phyloP scores from a whole-genome alignment of 768 basidiomycete species.

The Inosperma sp. region DNA sequence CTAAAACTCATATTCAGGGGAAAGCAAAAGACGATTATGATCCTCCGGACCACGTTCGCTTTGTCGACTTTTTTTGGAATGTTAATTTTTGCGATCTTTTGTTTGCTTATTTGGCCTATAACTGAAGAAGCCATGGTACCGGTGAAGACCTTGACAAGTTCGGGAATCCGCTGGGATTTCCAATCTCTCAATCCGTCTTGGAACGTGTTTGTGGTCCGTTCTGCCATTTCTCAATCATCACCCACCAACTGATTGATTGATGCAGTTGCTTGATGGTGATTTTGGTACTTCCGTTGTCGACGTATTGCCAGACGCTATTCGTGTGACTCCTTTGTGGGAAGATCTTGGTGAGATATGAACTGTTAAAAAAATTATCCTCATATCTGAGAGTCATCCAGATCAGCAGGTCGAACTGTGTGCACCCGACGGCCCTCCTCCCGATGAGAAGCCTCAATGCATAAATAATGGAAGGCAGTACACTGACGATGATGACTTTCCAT shows the following conservation, averaged over 20 bases:
- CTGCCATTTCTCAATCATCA: background rate
- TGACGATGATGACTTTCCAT: background rate
- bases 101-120: constrained; percentile 2
- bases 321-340: background rate
- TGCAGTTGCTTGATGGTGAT: constrained; percentile 1
- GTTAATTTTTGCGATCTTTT: constrained; percentile 4
- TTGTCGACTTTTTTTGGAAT: constrained; percentile 1
- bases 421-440: background rate
- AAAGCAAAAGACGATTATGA: background rate
- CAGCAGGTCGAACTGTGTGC: background rate
- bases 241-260: background rate
- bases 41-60: background rate
- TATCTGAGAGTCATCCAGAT: background rate
- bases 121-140: constrained; percentile 6
- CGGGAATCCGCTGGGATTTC: constrained; percentile 7
- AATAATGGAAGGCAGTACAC: background rate
- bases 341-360: background rate
- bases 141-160: constrained; percentile 2
- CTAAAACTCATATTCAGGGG: background rate
- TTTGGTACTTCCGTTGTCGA: background rate
- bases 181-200: constrained; percentile 1
- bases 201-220: constrained; percentile 6
- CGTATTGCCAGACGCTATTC: background rate
- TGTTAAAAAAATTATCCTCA: background rate
- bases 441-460: background rate